These are phyloP conservation scores for Pelargonium nanum DNA, from an alignment of 345 rosid genomes.

Conservation along the genomic window DNA sequence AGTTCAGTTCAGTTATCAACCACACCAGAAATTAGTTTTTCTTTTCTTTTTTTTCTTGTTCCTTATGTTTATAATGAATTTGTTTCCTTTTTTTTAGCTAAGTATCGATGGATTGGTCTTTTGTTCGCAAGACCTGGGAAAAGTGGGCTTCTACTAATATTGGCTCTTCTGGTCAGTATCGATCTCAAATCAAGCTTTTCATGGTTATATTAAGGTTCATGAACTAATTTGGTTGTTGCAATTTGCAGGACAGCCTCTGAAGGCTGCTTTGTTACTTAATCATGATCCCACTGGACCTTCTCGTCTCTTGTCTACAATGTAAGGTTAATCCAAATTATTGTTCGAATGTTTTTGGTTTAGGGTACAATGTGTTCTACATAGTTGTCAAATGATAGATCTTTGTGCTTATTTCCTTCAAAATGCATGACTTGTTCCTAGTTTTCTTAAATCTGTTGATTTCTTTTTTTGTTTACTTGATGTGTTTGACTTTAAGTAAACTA, in stretches of 20 bases:
- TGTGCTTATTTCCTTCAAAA: too few species aligned
- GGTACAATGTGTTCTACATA: too few species aligned
- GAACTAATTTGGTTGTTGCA: slow-evolving; percentile 4
- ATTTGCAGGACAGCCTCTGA: slow-evolving; percentile 51
- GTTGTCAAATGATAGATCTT: too few species aligned
- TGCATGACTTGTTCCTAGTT: too few species aligned
- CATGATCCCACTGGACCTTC: slow-evolving; percentile 69
- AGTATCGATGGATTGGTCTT: slow-evolving; percentile 52
- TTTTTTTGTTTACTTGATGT: too few species aligned
- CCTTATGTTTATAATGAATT: background rate
- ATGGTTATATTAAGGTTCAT: background rate
- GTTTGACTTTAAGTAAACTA: too few species aligned
- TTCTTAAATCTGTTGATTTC: too few species aligned
- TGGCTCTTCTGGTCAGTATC: slow-evolving; percentile 42
- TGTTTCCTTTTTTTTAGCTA: background rate
- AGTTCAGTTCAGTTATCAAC: too few species aligned
- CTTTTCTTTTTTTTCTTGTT: background rate
- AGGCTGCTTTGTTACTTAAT: slow-evolving; percentile 64
- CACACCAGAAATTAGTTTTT: too few species aligned
- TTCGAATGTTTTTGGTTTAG: too few species aligned
- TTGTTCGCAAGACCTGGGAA: slow-evolving; percentile 54
- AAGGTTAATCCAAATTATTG: slow-evolving; percentile 10
- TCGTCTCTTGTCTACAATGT: slow-evolving; percentile 76
- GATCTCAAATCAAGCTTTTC: background rate
- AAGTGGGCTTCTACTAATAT: slow-evolving; percentile 56